Conservation (phyloP, 2,329 filamentous ascomycete genomes). For the Verticillium nubilum region DNA sequence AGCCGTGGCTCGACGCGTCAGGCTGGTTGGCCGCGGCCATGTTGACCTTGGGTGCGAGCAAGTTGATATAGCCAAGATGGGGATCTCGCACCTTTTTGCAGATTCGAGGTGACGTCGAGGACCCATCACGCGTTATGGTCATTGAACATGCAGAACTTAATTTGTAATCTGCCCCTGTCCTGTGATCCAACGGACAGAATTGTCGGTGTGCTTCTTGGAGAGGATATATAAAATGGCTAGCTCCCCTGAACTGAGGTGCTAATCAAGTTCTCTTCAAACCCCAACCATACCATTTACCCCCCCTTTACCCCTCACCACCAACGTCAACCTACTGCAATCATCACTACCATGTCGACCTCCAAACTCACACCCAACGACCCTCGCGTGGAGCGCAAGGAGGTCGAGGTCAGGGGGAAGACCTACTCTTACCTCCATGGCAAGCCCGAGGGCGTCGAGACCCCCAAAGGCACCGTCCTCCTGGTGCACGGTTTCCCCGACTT, state of each 20-base stretch:
- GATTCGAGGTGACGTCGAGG: not conserved
- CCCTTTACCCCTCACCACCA: not conserved
- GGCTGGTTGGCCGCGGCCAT: not conserved
- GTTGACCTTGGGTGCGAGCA: not conserved
- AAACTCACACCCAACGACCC: conserved; percentile 48
- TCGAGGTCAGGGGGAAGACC: conserved; percentile 60
- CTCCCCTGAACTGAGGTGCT: not conserved
- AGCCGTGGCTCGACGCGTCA: not conserved
- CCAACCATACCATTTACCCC: not conserved
- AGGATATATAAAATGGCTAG: not conserved
- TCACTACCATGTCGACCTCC: not conserved
- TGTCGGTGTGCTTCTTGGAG: not conserved
- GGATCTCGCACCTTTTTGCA: not conserved
- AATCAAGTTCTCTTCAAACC: not conserved
- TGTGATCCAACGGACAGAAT: not conserved
- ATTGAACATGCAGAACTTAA: not conserved
- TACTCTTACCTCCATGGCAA: conserved; percentile 62
- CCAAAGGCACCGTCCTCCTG: conserved; percentile 41
- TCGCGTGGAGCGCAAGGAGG: conserved; percentile 58
- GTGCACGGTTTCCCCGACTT: conserved; percentile 81
- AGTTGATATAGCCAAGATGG: not conserved
- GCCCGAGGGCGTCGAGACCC: conserved; percentile 30
- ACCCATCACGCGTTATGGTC: not conserved
- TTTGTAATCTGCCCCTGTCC: not conserved
- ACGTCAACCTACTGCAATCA: not conserved